Evolutionary conservation across 1,284 basidiomycete species (phyloP).

Genomic region (Melampsora occidentalis): DNA sequence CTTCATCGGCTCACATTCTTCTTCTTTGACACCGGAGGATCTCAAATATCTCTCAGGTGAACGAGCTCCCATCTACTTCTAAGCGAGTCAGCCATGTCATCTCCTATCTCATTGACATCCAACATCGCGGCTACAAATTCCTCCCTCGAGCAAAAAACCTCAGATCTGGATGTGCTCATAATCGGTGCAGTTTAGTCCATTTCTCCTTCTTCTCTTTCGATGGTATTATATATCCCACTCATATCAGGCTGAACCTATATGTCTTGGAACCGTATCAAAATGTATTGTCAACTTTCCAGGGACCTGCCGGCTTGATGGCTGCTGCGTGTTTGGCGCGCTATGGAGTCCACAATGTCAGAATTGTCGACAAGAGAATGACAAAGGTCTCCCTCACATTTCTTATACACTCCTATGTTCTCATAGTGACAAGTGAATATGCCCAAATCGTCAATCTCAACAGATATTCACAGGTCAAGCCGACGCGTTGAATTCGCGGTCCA

Average conservation of each 20-base stretch:
- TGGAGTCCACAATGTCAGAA: constrained; percentile 12
- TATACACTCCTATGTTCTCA: background rate
- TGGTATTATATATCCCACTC: too few species aligned
- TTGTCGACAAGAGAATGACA: background rate
- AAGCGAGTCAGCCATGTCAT: too few species aligned
- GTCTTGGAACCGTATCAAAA: background rate
- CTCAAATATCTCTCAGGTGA: too few species aligned
- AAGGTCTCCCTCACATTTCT: background rate
- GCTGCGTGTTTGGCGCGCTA: background rate
- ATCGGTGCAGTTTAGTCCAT: constrained; percentile 38
- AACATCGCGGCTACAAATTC: too few species aligned
- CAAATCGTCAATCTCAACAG: background rate
- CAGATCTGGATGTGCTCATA: constrained; percentile 42
- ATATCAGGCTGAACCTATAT: background rate
- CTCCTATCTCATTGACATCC: too few species aligned
- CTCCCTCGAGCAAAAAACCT: background rate
- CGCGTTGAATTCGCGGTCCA: constrained; percentile 37
- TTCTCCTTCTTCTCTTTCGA: background rate
- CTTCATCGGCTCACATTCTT: too few species aligned
- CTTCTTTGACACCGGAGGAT: too few species aligned
- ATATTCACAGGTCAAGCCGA: constrained; percentile 44
- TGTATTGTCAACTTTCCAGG: background rate
- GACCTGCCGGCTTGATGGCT: constrained; percentile 8
- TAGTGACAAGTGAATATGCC: background rate
- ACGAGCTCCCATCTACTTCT: too few species aligned